Conservation (phyloP, 306 rosid species). For the Quercus engelmannii region DNA sequence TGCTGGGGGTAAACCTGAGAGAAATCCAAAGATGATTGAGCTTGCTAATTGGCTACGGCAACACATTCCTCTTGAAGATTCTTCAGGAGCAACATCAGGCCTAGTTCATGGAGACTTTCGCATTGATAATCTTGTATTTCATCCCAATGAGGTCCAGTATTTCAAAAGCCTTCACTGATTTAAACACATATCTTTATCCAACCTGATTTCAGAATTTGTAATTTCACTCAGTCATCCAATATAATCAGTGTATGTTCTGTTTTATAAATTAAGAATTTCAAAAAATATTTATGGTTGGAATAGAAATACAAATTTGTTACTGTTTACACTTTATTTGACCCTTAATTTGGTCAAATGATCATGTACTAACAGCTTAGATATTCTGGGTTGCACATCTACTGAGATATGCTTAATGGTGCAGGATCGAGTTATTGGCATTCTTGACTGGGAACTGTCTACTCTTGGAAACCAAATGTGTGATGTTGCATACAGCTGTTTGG, state of each 20-base stretch:
- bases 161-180: background rate
- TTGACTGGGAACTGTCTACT: slow-evolving; percentile 97
- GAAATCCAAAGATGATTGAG: slow-evolving; percentile 83
- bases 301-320: background rate
- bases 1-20: slow-evolving; percentile 67
- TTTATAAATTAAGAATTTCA: background rate
- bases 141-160: slow-evolving; percentile 73
- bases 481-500: slow-evolving; percentile 79
- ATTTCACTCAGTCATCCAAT: background rate
- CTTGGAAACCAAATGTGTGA: slow-evolving; percentile 98
- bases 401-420: slow-evolving; percentile 41
- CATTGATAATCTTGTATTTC: slow-evolving; percentile 87
- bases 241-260: background rate
- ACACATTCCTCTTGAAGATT: slow-evolving; percentile 78
- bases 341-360: background rate
- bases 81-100: slow-evolving; percentile 69
- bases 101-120: slow-evolving; percentile 98
- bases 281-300: background rate
- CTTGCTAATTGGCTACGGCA: slow-evolving; percentile 71
- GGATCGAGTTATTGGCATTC: slow-evolving; percentile 93
- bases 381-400: slow-evolving; percentile 22
- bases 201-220: background rate
- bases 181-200: background rate
- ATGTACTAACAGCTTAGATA: slow-evolving; percentile 9
- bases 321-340: background rate